These are phyloP conservation scores for Boletus hoseneyae DNA, from an alignment of 1,284 basidiomycete species.

Conservation along the genomic window DNA sequence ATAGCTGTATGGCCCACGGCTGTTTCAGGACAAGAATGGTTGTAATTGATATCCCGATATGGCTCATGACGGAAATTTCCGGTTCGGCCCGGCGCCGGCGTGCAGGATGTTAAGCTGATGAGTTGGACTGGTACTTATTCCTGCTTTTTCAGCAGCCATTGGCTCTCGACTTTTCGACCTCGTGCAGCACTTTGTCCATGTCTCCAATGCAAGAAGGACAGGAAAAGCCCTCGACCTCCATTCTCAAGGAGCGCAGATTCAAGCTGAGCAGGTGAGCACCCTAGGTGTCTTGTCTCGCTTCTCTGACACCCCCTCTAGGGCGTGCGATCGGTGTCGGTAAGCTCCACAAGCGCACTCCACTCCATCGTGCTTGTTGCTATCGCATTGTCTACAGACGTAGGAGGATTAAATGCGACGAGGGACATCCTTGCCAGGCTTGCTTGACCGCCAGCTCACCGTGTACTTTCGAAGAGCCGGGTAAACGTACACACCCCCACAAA, in stretches of 20 bases:
- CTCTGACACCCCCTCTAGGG: constrained; percentile 41
- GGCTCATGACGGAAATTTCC: constrained; percentile 25
- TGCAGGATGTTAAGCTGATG: constrained; percentile 7
- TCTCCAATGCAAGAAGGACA: constrained; percentile 44
- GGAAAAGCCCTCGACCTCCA: constrained; percentile 40
- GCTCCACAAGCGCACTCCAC: constrained; percentile 24
- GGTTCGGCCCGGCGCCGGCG: constrained; percentile 26
- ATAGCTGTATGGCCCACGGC: constrained; percentile 8
- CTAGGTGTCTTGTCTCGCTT: not conserved
- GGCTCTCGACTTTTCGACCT: constrained; percentile 11
- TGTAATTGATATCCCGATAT: constrained; percentile 28
- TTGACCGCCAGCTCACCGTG: constrained; percentile 72
- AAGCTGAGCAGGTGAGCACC: constrained; percentile 72
- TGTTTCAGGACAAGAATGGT: constrained; percentile 28
- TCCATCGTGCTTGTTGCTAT: not conserved
- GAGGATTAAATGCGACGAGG: constrained; percentile 81
- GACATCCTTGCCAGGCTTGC: constrained; percentile 81
- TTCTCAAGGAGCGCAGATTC: constrained; percentile 75
- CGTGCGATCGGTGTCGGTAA: constrained; percentile 84
- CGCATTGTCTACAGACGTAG: constrained; percentile 49
- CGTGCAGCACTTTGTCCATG: constrained; percentile 26
- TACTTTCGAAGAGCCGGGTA: constrained; percentile 81
- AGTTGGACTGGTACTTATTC: constrained; percentile 29
- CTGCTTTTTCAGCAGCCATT: constrained; percentile 6
- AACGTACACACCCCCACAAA: constrained; percentile 78